Percentiles rank a stretch among this genome's conserved stretches.
Conservation (phyloP, 352 stramenopile genomes). For the Plasmopara halstedii region DNA sequence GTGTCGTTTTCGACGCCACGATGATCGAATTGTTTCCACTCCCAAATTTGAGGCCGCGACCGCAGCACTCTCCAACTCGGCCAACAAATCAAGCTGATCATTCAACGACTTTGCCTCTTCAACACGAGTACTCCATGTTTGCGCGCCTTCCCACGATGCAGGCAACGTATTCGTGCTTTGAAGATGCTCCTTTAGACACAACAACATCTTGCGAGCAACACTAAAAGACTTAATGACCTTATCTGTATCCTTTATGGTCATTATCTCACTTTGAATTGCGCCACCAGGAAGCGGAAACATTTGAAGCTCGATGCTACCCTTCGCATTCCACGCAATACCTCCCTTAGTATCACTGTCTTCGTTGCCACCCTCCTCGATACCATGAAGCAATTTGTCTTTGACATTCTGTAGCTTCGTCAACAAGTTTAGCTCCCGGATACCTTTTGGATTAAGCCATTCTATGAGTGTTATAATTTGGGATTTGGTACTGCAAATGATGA, state of each 20-base stretch:
- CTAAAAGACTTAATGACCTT: conserved; percentile 32
- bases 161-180: conserved; percentile 42
- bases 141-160: conserved; percentile 34
- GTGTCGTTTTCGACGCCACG: conserved; percentile 70
- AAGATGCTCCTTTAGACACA: conserved; percentile 52
- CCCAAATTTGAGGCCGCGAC: conserved; percentile 28
- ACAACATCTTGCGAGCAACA: conserved; percentile 53
- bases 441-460: conserved; percentile 71
- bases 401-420: conserved; percentile 44
- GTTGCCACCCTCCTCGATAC: conserved; percentile 20
- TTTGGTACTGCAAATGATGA: conserved; percentile 38
- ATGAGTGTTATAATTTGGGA: conserved; percentile 39
- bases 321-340: conserved; percentile 22
- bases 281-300: conserved; percentile 65
- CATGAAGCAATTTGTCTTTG: conserved; percentile 29
- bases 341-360: conserved; percentile 5
- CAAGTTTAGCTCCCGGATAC: conserved; percentile 55
- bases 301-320: conserved; percentile 38
- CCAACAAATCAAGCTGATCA: conserved; percentile 36
- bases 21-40: conserved; percentile 50
- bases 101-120: conserved; percentile 25
- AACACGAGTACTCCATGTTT: conserved; percentile 38
- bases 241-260: conserved; percentile 36
- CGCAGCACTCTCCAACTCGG: conserved; percentile 50
- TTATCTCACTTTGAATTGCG: conserved; percentile 33